Percentiles rank a stretch among this genome's conserved stretches.
Conservation (phyloP, 768 basidiomycete genomes). For the Botryobasidium botryosum region DNA sequence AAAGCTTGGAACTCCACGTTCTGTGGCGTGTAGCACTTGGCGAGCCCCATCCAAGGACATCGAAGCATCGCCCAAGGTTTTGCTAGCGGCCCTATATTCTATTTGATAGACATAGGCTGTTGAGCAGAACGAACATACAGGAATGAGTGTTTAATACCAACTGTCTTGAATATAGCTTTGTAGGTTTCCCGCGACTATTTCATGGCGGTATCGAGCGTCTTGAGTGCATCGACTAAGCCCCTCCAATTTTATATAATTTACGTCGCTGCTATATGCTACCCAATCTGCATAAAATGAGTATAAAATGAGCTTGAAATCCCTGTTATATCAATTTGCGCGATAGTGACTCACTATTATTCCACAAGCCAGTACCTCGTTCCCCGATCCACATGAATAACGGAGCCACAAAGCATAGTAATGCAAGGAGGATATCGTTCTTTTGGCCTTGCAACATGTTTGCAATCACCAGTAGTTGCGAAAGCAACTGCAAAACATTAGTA, state of each 20-base stretch:
- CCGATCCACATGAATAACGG: not conserved
- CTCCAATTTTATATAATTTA: no score
- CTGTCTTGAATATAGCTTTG: not conserved
- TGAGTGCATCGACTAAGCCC: no score
- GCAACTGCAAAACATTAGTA: not conserved
- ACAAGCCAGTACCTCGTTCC: not conserved
- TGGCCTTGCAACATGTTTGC: no score
- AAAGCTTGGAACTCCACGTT: no score
- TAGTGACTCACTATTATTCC: no score
- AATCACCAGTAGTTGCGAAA: not conserved
- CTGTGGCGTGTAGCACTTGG: no score
- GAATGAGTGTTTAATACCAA: not conserved
- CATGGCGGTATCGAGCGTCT: not conserved
- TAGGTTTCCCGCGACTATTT: not conserved
- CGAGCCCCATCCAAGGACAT: no score
- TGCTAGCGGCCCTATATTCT: not conserved
- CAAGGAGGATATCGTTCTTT: constrained; percentile 1
- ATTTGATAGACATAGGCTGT: no score
- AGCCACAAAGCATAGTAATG: not conserved
- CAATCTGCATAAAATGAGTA: no score
- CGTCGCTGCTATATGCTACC: no score
- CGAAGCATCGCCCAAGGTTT: not conserved
- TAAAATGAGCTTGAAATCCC: no score
- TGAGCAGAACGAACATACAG: not conserved
- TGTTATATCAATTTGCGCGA: no score